Evolutionary conservation across 495 filamentous ascomycete genomes (phyloP), one percentile per base, ranked within the genome.

Genomic region (Pyrenula massariospora): DNA sequence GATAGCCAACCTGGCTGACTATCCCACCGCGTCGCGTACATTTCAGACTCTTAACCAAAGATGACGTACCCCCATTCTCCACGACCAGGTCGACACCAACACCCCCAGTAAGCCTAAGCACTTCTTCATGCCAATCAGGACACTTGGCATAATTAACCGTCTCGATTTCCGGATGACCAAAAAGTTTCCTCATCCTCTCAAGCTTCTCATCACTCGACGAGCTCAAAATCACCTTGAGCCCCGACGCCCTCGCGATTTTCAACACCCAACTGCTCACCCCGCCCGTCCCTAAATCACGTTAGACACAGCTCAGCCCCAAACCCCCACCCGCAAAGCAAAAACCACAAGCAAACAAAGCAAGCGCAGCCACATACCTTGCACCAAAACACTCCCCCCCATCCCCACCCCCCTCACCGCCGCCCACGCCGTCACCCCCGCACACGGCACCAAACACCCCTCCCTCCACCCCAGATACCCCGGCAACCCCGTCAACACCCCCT

Each of bases 391-490:
- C 52, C 66, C 54, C 2, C 72, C 72, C 22, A 68, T 66, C 12
- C 60, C 58, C 21, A 66, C 54, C 0, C 61, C 65, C 52, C 65
- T 65, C 55, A 75, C 54, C 11, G 68, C 70, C 24, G 63, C 56
- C 70, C 72, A 75, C 11, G 72, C 72, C 10, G 72, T 73, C 0
- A 69, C 61, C 0, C 70, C 72, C n/a, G 70, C 71, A 57, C 68
- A 70, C 10, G 70, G 67, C 11, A 73, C 61, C 0, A 62, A 61
- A 48, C 56, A 52, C 21, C 69, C 71, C 2, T 63, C 54, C 3
- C 60, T 57, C 62, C 65, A 75, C 49, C 60, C 52, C 47, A 75
- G 56, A 56, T 71, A 61, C 1, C 3, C 53, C 1, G 71, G 71
- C 0, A 74, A 47, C 53, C 63, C 66, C 12, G 54, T 58, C 1